These are phyloP conservation scores for Parietaria judaica DNA, from an alignment of 306 rosid species.

Conservation along the genomic window DNA sequence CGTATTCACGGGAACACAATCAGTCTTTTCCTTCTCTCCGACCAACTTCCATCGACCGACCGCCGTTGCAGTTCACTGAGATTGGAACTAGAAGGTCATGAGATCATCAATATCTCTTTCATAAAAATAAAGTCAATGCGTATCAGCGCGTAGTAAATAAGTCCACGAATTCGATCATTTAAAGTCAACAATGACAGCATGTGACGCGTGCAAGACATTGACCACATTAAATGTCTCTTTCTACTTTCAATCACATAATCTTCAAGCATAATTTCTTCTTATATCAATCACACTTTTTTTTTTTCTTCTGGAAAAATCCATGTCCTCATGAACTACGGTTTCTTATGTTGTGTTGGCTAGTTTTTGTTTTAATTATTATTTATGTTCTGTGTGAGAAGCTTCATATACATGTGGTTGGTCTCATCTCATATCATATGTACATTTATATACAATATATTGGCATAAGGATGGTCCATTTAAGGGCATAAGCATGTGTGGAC, in stretches of 20 bases:
- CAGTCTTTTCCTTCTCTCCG: too few species aligned
- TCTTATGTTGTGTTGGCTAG: neutral
- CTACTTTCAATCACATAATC: neutral
- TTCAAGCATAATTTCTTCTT: neutral
- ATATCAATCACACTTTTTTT: neutral
- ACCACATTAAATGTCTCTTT: constrained; percentile 16
- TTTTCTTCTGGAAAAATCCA: neutral
- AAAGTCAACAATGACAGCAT: constrained; percentile 12
- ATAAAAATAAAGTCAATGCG: neutral
- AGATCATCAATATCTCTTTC: too few species aligned
- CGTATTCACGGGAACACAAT: too few species aligned
- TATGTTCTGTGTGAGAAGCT: constrained; percentile 5
- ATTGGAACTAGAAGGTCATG: too few species aligned
- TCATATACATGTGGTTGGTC: constrained; percentile 5
- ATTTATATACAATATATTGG: too few species aligned
- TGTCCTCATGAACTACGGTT: neutral
- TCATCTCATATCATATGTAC: constrained; percentile 10
- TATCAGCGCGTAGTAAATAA: too few species aligned
- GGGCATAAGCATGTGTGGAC: constrained; percentile 17
- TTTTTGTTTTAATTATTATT: neutral
- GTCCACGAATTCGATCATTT: neutral
- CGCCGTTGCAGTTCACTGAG: too few species aligned
- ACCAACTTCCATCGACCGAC: too few species aligned
- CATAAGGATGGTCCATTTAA: constrained; percentile 13
- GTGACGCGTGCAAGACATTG: neutral